phyloP scores from a whole-genome alignment of 768 basidiomycete genomes.

The Xerocomellus intermedius region DNA sequence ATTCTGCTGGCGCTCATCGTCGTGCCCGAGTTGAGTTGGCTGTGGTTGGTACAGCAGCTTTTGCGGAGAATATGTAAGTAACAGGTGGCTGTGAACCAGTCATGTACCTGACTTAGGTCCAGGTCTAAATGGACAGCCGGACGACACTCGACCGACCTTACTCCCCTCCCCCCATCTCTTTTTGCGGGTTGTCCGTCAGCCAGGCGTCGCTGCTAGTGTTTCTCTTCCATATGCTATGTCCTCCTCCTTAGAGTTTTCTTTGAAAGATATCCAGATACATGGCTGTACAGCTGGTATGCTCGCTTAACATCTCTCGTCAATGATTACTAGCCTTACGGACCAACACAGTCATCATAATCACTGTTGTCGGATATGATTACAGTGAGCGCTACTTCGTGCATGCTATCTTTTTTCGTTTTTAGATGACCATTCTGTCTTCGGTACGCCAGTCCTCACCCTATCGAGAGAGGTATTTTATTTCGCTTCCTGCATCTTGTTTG shows the following conservation, averaged over 20 bases:
- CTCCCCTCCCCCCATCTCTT: neutral
- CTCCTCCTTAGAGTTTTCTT: neutral
- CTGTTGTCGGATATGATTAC: constrained; percentile 16
- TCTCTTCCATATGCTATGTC: neutral
- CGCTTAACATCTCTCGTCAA: neutral
- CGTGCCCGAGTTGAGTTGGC: too few relatives aligned
- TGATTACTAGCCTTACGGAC: neutral
- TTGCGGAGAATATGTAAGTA: neutral
- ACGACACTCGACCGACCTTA: neutral
- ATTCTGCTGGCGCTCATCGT: constrained; percentile 13
- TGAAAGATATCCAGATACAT: neutral
- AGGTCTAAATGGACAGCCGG: neutral
- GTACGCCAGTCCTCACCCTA: constrained; percentile 12
- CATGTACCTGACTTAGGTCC: too few relatives aligned
- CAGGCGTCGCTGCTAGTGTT: neutral
- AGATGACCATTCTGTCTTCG: neutral
- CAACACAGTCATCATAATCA: constrained; percentile 3
- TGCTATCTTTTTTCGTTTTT: neutral
- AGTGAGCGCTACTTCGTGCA: neutral
- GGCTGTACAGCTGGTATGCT: neutral
- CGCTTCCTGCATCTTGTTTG: neutral
- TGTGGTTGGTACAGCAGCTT: neutral
- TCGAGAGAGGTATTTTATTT: constrained; percentile 7
- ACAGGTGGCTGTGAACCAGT: neutral
- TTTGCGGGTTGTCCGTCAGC: neutral